Conservation (phyloP, 495 filamentous ascomycete species). For the Penicillium verhagenii region DNA sequence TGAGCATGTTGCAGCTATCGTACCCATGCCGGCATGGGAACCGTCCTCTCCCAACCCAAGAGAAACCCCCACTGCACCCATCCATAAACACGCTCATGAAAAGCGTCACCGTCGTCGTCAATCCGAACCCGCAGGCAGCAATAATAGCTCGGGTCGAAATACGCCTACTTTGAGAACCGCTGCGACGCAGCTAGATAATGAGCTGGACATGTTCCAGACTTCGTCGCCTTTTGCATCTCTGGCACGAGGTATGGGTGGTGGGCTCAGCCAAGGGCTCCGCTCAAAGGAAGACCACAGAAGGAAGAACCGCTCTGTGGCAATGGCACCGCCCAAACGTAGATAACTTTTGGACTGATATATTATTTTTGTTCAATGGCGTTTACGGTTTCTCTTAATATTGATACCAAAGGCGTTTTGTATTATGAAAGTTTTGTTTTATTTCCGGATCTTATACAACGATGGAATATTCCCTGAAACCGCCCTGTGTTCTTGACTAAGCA, state of each 20-base stretch:
- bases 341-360: background rate
- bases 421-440: background rate
- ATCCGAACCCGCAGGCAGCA: conserved; percentile 18
- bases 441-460: background rate
- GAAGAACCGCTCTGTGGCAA: conserved; percentile 23
- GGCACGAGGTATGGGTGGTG: conserved; percentile 45
- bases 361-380: conserved; percentile 1
- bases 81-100: conserved; percentile 12
- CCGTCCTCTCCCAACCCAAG: conserved; percentile 14
- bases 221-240: conserved; percentile 47
- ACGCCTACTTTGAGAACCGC: conserved; percentile 9
- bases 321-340: conserved; percentile 10
- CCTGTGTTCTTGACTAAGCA: too few relatives aligned
- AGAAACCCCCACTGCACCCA: background rate
- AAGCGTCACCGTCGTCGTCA: conserved; percentile 24
- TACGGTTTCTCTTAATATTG: background rate
- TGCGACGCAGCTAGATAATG: conserved; percentile 30
- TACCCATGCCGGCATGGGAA: conserved; percentile 24
- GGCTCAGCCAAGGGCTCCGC: conserved; percentile 40
- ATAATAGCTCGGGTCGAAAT: conserved; percentile 9
- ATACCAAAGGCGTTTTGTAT: background rate
- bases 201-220: conserved; percentile 41
- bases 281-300: conserved; percentile 29
- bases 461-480: background rate
- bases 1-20: conserved; percentile 37